Conservation (phyloP, 108 stramenopile species). For the Nitzschia inconspicua region DNA sequence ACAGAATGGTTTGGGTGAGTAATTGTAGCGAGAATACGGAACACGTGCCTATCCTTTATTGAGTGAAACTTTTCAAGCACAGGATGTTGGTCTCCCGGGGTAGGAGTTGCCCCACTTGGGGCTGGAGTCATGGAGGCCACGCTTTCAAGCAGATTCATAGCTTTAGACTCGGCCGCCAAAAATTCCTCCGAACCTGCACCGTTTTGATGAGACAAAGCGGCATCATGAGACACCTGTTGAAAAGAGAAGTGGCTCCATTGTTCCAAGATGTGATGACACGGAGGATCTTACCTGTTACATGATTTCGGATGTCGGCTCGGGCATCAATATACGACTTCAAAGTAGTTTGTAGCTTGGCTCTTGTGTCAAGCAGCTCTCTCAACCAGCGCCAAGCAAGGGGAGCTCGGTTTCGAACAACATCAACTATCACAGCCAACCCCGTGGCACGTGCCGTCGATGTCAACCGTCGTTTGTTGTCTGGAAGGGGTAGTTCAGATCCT, state of each 20-base stretch:
- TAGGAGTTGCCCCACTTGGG: conserved; percentile 16
- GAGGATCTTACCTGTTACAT: conserved; percentile 28
- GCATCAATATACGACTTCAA: conserved; percentile 63
- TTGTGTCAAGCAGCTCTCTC: conserved; percentile 38
- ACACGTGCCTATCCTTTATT: conserved; percentile 80
- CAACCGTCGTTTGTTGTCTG: conserved; percentile 21
- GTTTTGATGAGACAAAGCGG: too few species aligned
- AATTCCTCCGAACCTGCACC: conserved; percentile 50
- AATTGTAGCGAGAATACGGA: conserved; percentile 74
- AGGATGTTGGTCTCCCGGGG: conserved; percentile 33
- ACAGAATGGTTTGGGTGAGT: conserved; percentile 53
- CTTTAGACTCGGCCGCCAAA: conserved; percentile 64
- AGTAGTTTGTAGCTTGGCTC: conserved; percentile 54
- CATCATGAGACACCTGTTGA: too few species aligned
- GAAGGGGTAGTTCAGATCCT: conserved; percentile 18
- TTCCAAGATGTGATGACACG: too few species aligned
- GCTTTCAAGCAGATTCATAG: conserved; percentile 64
- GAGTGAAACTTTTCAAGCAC: conserved; percentile 64
- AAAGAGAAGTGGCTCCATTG: too few species aligned
- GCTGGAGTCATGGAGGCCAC: conserved; percentile 33
- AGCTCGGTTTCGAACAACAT: conserved; percentile 39
- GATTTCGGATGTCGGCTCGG: conserved; percentile 35
- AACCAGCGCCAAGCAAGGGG: conserved; percentile 55
- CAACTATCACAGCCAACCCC: conserved; percentile 72
- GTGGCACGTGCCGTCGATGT: conserved; percentile 68